These are phyloP conservation scores for Globisporangium cylindrosporum DNA, from an alignment of 352 stramenopile species.

Conservation along the genomic window DNA sequence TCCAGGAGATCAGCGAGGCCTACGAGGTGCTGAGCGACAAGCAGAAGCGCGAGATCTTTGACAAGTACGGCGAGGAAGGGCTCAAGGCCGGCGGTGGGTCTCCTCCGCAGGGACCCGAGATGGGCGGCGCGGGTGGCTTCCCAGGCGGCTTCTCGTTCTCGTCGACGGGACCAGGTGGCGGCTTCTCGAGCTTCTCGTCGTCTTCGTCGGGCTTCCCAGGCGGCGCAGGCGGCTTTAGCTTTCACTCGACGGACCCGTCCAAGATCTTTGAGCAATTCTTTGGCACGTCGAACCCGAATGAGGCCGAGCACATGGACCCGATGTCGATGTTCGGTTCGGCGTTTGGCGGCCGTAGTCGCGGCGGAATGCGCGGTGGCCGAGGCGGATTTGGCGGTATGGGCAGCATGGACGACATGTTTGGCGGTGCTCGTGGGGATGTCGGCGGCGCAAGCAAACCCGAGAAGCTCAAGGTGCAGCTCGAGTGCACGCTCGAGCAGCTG, in stretches of 20 bases:
- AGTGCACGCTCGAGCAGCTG: constrained; percentile 90
- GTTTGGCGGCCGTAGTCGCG: constrained; percentile 17
- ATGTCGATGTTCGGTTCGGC: constrained; percentile 56
- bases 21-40: constrained; percentile 94
- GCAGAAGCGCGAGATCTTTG: constrained; percentile 91
- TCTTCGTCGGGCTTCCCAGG: constrained; percentile 49
- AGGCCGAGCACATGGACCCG: constrained; percentile 67
- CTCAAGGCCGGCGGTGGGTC: constrained; percentile 53
- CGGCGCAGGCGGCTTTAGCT: constrained; percentile 45
- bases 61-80: constrained; percentile 91
- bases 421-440: constrained; percentile 31
- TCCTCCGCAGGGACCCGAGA: constrained; percentile 17
- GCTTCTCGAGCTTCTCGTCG: constrained; percentile 47
- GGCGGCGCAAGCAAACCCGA: constrained; percentile 37
- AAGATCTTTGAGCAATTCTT: constrained; percentile 93
- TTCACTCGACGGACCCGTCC: constrained; percentile 75
- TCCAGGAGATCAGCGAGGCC: constrained; percentile 91
- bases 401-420: constrained; percentile 33
- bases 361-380: background rate
- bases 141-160: constrained; percentile 38
- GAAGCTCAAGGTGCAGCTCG: constrained; percentile 81
- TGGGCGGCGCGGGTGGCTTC: constrained; percentile 19
- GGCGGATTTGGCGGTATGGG: constrained; percentile 43
- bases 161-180: constrained; percentile 7
- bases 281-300: constrained; percentile 75